A percentile compares a stretch with the other conserved stretches of the same genome.
Conservation (phyloP, 2,329 filamentous ascomycete genomes). For the Aspergillus calidoustus region DNA sequence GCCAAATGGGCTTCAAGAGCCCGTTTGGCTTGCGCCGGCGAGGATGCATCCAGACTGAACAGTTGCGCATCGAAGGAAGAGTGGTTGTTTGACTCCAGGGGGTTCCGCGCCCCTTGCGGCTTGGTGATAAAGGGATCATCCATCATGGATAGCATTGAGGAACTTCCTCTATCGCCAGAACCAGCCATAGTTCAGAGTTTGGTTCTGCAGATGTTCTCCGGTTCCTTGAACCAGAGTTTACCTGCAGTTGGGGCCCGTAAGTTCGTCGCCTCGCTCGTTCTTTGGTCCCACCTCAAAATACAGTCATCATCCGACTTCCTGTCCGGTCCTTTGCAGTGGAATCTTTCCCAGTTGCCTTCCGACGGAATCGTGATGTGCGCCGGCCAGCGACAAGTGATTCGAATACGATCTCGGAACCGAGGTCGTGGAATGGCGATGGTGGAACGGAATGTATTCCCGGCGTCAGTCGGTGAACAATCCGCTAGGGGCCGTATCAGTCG, state of each 20-base stretch:
- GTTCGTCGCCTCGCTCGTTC: slow-evolving; percentile 30
- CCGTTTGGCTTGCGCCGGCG: slow-evolving; percentile 83
- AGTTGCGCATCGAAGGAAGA: slow-evolving; percentile 81
- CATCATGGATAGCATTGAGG: slow-evolving; percentile 33
- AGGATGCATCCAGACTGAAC: slow-evolving; percentile 79
- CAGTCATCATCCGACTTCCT: slow-evolving; percentile 36
- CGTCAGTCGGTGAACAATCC: slow-evolving; percentile 12
- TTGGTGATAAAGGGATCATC: slow-evolving; percentile 64
- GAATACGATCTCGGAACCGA: slow-evolving; percentile 5
- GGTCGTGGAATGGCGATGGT: slow-evolving; percentile 7
- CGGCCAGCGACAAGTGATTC: slow-evolving; percentile 37
- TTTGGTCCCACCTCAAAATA: slow-evolving; percentile 29
- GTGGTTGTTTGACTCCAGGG: slow-evolving; percentile 66
- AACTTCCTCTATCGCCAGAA: slow-evolving; percentile 23
- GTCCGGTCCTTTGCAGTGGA: slow-evolving; percentile 10
- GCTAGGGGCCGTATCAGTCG: slow-evolving; percentile 15
- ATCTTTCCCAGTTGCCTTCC: not conserved
- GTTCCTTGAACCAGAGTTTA: slow-evolving; percentile 28
- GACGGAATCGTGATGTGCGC: slow-evolving; percentile 23
- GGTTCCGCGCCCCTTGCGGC: slow-evolving; percentile 48
- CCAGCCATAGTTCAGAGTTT: slow-evolving; percentile 17
- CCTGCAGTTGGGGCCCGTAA: slow-evolving; percentile 27
- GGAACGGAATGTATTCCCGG: slow-evolving; percentile 9
- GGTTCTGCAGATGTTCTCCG: slow-evolving; percentile 18
- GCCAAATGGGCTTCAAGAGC: slow-evolving; percentile 88